Conservation (phyloP, 306 rosid genomes). For the Prosopis cineraria region DNA sequence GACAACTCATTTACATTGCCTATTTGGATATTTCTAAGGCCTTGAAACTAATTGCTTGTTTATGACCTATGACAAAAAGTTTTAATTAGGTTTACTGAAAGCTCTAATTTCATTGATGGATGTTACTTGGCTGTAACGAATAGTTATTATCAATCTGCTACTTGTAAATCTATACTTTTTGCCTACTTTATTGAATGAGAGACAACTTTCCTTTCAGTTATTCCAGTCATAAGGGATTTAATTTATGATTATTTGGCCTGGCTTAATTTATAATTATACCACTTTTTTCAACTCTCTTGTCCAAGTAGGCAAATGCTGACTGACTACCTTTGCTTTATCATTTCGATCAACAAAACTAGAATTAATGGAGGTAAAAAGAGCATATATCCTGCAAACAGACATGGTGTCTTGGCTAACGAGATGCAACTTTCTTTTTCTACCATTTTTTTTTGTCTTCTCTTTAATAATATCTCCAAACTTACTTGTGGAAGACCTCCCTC, state of each 20-base stretch:
- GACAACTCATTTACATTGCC: slow-evolving; percentile 25
- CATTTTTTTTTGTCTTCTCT: slow-evolving; percentile 15
- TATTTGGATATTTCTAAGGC: slow-evolving; percentile 28
- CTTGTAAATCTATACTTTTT: slow-evolving; percentile 5
- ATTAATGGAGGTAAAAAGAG: neutral
- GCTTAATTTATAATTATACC: slow-evolving; percentile 1
- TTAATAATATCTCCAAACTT: neutral
- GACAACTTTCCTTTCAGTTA: neutral
- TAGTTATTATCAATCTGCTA: slow-evolving; percentile 3
- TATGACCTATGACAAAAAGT: neutral
- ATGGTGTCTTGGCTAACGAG: neutral
- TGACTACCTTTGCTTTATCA: neutral
- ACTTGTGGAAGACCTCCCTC: neutral
- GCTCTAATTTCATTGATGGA: slow-evolving; percentile 11
- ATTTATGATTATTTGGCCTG: neutral
- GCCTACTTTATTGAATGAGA: slow-evolving; percentile 14
- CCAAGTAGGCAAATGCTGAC: neutral
- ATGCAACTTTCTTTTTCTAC: neutral
- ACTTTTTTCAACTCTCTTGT: neutral
- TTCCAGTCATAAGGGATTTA: neutral
- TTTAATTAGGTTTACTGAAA: slow-evolving; percentile 5
- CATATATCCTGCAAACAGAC: slow-evolving; percentile 8
- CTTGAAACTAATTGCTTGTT: slow-evolving; percentile 21
- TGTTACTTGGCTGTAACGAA: slow-evolving; percentile 10
- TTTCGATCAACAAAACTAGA: slow-evolving; percentile 1